Base-by-base conservation (phyloP, 139 green algal species). In the Nannochloris sp. region DNA sequence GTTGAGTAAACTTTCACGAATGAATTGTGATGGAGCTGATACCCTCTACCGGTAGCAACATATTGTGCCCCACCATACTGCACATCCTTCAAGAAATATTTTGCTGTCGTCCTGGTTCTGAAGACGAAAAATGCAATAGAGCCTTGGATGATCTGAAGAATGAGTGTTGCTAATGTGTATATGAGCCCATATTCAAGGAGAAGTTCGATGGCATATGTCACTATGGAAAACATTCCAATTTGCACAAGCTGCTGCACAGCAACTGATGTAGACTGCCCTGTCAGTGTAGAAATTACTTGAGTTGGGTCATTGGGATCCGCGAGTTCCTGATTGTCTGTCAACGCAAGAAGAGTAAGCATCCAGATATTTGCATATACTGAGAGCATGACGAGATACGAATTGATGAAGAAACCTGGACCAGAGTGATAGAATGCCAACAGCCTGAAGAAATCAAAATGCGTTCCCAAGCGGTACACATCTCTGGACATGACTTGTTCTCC, bases 401-500 rank as follows among this genome's bases (percentile, higher is more conserved):
- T 88, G 67, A 92, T 75, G 66, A 87, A 91, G 75, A 89, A 87
- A 49, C 84, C 84, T 55, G 63, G 68, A 17, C 76, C 73, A 43
- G 76, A 84, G 63, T 76, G 66, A 76, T 91, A 94, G 49, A 87
- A 84, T 20, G 81, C 80, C 57, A 93, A 59, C 13, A 89, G 70
- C 56, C 88, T 79, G 68, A 89, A 89, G 48, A 92, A 93, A 76
- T 94, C 87, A 12, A 90, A 55, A 23, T 80, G 65, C 16, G 77
- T 82, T 60, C 69, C 75, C 62, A 96, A 73, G 40, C 89, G 79
- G 61, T 84, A 79, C 23, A 86, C 71, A 63, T 95, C 88, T 2
- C 88, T 66, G 0, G 77, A 87, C 48, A 94, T 83, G 10, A 81
- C 79, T 80, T 89, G 87, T 76, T 95, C 87, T 43, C 88, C 88